Percentiles rank a stretch among this genome's conserved stretches.
These are phyloP conservation scores for Aspergillus calidoustus DNA, from an alignment of 2,329 filamentous ascomycete genomes.

Conservation along the genomic window DNA sequence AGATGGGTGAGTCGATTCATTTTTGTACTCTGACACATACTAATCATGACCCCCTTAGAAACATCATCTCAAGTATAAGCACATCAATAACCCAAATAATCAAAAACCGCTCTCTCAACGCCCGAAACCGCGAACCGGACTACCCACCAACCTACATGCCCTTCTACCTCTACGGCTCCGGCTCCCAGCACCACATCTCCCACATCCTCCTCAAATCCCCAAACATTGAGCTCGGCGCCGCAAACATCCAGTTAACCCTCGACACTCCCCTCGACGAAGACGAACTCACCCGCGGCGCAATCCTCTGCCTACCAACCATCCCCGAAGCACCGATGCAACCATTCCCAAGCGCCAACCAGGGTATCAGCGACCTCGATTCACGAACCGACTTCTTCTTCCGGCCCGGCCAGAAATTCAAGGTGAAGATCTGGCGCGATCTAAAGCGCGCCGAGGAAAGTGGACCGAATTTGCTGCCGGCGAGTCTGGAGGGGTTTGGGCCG, in stretches of 20 bases:
- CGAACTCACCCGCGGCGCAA: slow-evolving; percentile 17
- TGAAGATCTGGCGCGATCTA: slow-evolving; percentile 37
- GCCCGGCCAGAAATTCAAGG: slow-evolving; percentile 30
- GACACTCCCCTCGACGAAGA: slow-evolving; percentile 1
- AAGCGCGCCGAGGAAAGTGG: slow-evolving; percentile 9
- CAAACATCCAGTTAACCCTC: slow-evolving; percentile 1
- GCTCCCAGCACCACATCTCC: slow-evolving; percentile 45
- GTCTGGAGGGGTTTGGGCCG: slow-evolving; percentile 2
- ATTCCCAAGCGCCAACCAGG: slow-evolving; percentile 32
- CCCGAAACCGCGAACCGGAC: slow-evolving; percentile 35
- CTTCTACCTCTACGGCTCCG: slow-evolving; percentile 52
- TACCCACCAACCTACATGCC: slow-evolving; percentile 48
- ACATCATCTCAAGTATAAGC: background rate
- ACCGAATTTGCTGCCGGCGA: background rate
- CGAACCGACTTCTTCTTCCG: slow-evolving; percentile 40
- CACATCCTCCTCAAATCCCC: slow-evolving; percentile 50
- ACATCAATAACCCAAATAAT: slow-evolving; percentile 7
- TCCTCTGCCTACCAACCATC: slow-evolving; percentile 39
- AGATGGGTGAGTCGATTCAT: background rate
- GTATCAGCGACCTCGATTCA: background rate
- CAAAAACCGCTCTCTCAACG: slow-evolving; percentile 42
- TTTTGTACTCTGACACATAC: background rate
- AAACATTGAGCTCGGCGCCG: slow-evolving; percentile 45
- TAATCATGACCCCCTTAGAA: background rate
- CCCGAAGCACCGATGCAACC: slow-evolving; percentile 48